Percentiles rank a stretch among this genome's conserved stretches.
Evolutionary conservation across 371 early-diverging fungal genomes (phyloP).

Genomic region (Mortierella sp.): DNA sequence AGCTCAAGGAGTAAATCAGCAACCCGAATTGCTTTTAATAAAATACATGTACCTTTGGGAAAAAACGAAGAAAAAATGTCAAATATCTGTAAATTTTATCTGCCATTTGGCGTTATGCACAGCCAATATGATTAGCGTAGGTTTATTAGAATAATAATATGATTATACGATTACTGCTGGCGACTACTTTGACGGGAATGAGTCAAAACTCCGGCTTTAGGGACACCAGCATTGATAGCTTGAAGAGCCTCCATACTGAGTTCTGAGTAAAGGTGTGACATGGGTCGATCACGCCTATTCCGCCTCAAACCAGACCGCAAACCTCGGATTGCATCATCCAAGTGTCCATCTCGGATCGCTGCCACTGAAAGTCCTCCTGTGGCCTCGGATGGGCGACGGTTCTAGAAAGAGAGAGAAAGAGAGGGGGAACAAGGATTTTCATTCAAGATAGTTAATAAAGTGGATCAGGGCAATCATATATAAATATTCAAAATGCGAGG

Average conservation of each 20-base stretch:
- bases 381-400: conserved; percentile 22
- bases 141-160: background rate
- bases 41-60: conserved; percentile 27
- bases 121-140: background rate
- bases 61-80: background rate
- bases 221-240: conserved; percentile 37
- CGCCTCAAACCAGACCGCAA: conserved; percentile 43
- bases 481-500: background rate
- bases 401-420: conserved; percentile 14
- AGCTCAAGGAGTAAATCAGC: conserved; percentile 73
- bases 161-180: background rate
- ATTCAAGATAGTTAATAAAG: background rate
- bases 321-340: conserved; percentile 53
- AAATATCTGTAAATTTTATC: background rate
- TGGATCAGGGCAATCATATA: background rate
- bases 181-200: conserved; percentile 53
- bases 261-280: conserved; percentile 55
- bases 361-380: conserved; percentile 37
- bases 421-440: too few relatives aligned
- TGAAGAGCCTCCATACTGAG: conserved; percentile 48
- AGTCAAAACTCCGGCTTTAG: conserved; percentile 27
- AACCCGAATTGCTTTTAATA: conserved; percentile 27
- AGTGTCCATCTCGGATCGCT: conserved; percentile 44
- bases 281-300: conserved; percentile 45
- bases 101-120: background rate